Evolutionary conservation across 2,329 filamentous ascomycete species (phyloP).

Genomic region (Pyricularia sp.): DNA sequence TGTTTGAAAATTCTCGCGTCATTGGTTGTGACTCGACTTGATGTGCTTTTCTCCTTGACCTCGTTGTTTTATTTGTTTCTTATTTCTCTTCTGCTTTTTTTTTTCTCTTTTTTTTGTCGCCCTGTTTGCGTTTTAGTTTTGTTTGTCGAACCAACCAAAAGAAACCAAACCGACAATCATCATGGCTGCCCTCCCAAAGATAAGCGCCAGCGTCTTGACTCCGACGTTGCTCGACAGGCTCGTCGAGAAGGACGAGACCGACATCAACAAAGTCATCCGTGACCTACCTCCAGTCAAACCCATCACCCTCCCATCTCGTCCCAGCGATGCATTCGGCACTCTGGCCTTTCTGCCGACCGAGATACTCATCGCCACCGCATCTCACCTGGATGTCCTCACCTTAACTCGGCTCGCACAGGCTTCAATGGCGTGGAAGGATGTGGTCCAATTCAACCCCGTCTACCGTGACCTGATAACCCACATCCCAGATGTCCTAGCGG

Average conservation of each 20-base stretch:
- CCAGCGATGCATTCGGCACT: neutral
- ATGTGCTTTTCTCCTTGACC: neutral
- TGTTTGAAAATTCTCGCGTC: neutral
- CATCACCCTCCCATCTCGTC: neutral
- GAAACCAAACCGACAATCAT: neutral
- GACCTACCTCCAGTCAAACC: neutral
- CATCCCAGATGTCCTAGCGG: neutral
- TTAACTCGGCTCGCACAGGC: neutral
- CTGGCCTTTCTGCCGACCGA: neutral
- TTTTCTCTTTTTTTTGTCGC: neutral
- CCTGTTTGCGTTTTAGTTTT: no score
- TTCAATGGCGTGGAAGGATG: neutral
- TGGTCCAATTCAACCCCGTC: neutral
- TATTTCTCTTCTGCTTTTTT: neutral
- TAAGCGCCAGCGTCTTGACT: neutral
- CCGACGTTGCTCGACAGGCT: neutral
- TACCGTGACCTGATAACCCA: constrained; percentile 1
- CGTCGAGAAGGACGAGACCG: neutral
- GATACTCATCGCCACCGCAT: neutral
- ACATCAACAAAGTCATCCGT: neutral
- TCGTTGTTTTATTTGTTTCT: no score
- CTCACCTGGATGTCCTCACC: neutral
- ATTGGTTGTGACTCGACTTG: neutral
- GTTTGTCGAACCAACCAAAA: neutral
- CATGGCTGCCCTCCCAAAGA: neutral